Base-by-base conservation (phyloP, 2,329 filamentous ascomycete species). In the Pseudocercospora fijiensis region DNA sequence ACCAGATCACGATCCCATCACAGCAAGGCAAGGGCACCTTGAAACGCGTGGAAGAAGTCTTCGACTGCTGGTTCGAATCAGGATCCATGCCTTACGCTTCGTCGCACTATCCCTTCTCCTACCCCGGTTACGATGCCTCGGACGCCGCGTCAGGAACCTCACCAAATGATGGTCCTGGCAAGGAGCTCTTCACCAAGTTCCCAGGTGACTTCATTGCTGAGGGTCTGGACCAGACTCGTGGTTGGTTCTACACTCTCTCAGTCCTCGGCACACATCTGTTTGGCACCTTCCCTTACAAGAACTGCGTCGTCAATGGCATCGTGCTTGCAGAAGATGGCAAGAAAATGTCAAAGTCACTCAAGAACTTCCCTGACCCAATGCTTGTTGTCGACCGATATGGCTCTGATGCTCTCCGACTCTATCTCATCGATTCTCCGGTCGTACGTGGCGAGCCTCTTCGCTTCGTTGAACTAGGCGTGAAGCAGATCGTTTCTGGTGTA, bases 21-120 rank as follows among this genome's bases (percentile, higher is more conserved):
- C 90, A 91, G 78, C 85, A 89, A 78, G 93, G 93, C 70, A 96
- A 94, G 74, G 93, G 92, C 20, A 83, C 84, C n/a, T 81, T 97
- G 66, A 88, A 85, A 72, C 88, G 93, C 70, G 85, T 95, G 9
- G 88, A 92, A 58, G 92, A 96, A 76, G 91, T 97, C 4, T 96
- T 97, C 71, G 93, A 97, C 79, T 97, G 93, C 76, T 97, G 93
- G 92, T 96, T 96, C 67, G 93, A 97, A 78, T 96, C 92, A 49
- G 93, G 93, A 65, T 93, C 90, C 75, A 97, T 97, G 93, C 93
- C 93, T 2, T 97, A 96, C 75, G 90, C 91, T 47, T 92, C 89
- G 69, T 87, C 90, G 67, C 93, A 97, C 76, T 97, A 96, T 75
- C 93, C 93, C 6, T 97, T 97, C 74, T 90, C 94, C 78, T 95